Evolutionary conservation across 1,139 yeast species (phyloP).

Genomic region (Kluyveromyces sp.): DNA sequence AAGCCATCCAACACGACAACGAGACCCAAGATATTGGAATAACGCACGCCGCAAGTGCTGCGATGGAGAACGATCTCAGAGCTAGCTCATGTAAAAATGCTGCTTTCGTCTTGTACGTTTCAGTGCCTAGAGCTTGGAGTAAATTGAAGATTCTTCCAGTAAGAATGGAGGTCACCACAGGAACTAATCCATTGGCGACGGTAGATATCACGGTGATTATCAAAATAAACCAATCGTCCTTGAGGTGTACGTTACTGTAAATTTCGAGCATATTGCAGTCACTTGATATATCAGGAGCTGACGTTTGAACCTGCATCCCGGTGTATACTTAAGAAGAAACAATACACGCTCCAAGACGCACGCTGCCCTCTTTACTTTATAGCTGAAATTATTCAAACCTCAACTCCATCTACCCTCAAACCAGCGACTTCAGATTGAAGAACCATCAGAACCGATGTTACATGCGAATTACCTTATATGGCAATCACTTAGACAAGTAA

Average conservation of each 20-base stretch:
- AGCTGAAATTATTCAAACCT: background rate
- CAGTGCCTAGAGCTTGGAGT: slow-evolving; percentile 37
- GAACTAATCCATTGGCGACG: slow-evolving; percentile 42
- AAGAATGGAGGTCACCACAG: slow-evolving; percentile 59
- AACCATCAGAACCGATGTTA: background rate
- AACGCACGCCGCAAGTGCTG: slow-evolving; percentile 51
- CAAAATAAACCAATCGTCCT: slow-evolving; percentile 25
- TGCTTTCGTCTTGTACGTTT: slow-evolving; percentile 26
- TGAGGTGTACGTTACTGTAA: slow-evolving; percentile 18
- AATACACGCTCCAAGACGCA: too few relatives aligned
- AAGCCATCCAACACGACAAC: slow-evolving; percentile 54
- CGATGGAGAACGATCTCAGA: slow-evolving; percentile 46
- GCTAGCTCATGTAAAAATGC: slow-evolving; percentile 42
- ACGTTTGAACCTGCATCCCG: too few relatives aligned
- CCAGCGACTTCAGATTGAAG: too few relatives aligned
- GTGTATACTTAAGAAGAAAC: too few relatives aligned
- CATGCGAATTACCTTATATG: slow-evolving; percentile 8
- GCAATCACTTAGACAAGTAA: slow-evolving; percentile 12
- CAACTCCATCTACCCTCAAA: too few relatives aligned
- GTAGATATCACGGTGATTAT: slow-evolving; percentile 28
- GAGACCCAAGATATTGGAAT: slow-evolving; percentile 50
- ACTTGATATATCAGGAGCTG: too few relatives aligned
- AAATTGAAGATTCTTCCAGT: slow-evolving; percentile 58
- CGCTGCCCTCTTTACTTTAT: too few relatives aligned
- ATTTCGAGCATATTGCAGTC: slow-evolving; percentile 12